A percentile compares a stretch with the other conserved stretches of the same genome.
Evolutionary conservation across 805 yeast species (phyloP).

Genomic region (Peterozyma xylosa): DNA sequence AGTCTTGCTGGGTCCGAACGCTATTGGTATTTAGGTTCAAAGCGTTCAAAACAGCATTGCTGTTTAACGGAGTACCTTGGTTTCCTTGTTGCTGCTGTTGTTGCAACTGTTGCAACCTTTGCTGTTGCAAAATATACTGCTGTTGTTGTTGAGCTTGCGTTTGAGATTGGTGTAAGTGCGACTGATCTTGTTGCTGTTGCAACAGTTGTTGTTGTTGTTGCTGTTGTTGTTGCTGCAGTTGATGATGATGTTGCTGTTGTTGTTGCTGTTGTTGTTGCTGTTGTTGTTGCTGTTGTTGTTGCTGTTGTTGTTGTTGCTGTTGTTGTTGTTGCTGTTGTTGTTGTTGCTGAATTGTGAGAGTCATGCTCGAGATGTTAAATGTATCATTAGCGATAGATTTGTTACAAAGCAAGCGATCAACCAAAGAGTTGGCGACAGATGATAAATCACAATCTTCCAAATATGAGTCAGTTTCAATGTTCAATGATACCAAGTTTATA

Average conservation of each 20-base stretch:
- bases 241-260: slow-evolving; percentile 21
- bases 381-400: background rate
- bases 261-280: slow-evolving; percentile 11
- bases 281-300: slow-evolving; percentile 16
- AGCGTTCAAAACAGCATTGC: slow-evolving; percentile 9
- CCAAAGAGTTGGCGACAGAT: background rate
- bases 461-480: no score
- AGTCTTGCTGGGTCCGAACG: slow-evolving; percentile 12
- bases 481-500: no score
- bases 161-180: slow-evolving; percentile 21
- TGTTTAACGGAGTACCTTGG: slow-evolving; percentile 2
- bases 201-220: slow-evolving; percentile 11
- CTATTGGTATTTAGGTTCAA: background rate
- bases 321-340: background rate
- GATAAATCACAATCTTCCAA: no score
- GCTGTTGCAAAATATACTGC: slow-evolving; percentile 20
- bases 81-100: slow-evolving; percentile 9
- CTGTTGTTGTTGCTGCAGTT: slow-evolving; percentile 16
- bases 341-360: background rate
- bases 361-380: background rate
- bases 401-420: slow-evolving; percentile 5
- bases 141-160: slow-evolving; percentile 13
- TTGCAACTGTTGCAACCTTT: slow-evolving; percentile 11
- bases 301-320: background rate
- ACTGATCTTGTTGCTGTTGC: slow-evolving; percentile 24